Conservation (phyloP, 2,329 filamentous ascomycete genomes). For the Cladosporium phlei region DNA sequence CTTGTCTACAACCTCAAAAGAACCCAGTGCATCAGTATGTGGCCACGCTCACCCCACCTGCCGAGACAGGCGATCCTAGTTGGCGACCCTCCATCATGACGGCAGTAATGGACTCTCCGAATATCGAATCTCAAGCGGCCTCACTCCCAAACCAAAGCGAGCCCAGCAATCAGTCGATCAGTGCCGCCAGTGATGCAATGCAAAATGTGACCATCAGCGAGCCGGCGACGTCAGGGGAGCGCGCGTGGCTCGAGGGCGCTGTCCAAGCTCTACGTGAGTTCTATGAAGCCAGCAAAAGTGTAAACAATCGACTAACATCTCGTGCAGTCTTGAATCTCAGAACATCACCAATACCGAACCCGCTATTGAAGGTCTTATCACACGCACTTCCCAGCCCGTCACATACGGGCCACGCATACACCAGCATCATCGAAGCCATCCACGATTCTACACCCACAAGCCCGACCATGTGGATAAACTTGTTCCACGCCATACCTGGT, state of each 20-base stretch:
- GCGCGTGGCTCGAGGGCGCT: constrained; percentile 26
- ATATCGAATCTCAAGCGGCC: constrained; percentile 36
- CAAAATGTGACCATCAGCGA: not conserved
- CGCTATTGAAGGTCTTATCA: constrained; percentile 53
- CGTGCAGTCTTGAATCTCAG: constrained; percentile 36
- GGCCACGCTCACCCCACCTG: constrained; percentile 43
- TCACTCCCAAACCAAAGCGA: constrained; percentile 6
- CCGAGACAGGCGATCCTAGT: constrained; percentile 37
- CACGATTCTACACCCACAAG: constrained; percentile 48
- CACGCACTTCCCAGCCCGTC: constrained; percentile 57
- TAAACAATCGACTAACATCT: constrained; percentile 8
- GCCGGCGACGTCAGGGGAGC: constrained; percentile 7
- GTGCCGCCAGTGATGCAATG: constrained; percentile 8
- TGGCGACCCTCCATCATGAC: constrained; percentile 35
- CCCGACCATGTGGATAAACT: constrained; percentile 57
- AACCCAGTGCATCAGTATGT: constrained; percentile 32
- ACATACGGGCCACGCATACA: constrained; percentile 48
- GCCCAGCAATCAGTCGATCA: constrained; percentile 7
- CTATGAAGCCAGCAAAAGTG: not conserved
- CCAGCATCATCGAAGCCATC: constrained; percentile 51
- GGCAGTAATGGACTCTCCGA: constrained; percentile 36
- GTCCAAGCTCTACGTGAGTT: constrained; percentile 28
- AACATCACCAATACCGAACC: constrained; percentile 28
- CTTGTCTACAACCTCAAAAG: not conserved
- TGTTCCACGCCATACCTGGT: constrained; percentile 59